Percentiles rank a stretch among this genome's conserved stretches.
phyloP scores from a whole-genome alignment of 768 basidiomycete species.

The Mycena kentingensis region DNA sequence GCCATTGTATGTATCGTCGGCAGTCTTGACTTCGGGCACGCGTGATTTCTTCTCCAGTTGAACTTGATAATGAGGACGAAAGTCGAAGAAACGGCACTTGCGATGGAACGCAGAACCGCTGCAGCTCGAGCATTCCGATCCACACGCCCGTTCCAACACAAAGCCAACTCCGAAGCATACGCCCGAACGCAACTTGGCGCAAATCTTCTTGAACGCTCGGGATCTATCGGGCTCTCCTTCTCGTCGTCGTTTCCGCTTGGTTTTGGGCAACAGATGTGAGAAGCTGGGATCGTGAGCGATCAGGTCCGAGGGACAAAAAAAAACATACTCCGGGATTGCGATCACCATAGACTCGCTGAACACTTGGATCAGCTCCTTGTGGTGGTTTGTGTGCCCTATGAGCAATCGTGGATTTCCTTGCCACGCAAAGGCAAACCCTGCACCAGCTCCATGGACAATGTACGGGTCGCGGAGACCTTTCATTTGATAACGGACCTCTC shows the following conservation, averaged over 20 bases:
- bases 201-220: conserved; percentile 62
- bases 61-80: conserved; percentile 79
- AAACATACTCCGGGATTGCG: conserved; percentile 78
- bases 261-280: conserved; percentile 25
- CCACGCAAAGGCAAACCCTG: conserved; percentile 89
- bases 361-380: conserved; percentile 82
- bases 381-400: conserved; percentile 69
- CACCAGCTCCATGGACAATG: conserved; percentile 63
- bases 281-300: conserved; percentile 14
- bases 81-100: conserved; percentile 78
- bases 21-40: conserved; percentile 41
- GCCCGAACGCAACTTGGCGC: conserved; percentile 82
- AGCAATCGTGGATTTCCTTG: conserved; percentile 70
- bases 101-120: conserved; percentile 66
- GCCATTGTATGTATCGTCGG: conserved; percentile 75
- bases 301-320: background rate
- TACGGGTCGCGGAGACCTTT: conserved; percentile 91
- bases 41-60: conserved; percentile 53
- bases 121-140: conserved; percentile 64
- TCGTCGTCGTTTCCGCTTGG: conserved; percentile 25
- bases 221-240: conserved; percentile 19
- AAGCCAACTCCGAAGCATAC: conserved; percentile 87
- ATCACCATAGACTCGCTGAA: conserved; percentile 78
- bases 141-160: conserved; percentile 80
- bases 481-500: conserved; percentile 77